Evolutionary conservation across 2,329 filamentous ascomycete species (phyloP).

Genomic region (Paecilomyces fulvus): DNA sequence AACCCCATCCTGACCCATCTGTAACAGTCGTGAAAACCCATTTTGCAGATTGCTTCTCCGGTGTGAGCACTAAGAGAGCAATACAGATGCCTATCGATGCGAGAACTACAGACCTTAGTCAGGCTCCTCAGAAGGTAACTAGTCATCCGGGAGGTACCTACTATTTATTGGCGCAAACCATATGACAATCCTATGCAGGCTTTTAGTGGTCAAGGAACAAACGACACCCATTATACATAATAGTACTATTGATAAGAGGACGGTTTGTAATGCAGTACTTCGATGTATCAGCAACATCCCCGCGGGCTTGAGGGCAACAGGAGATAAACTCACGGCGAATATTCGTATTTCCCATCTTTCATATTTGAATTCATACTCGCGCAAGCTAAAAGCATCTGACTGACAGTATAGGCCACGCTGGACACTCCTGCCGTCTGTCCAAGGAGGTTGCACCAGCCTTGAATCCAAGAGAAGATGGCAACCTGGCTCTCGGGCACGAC

Average conservation of each 20-base stretch:
- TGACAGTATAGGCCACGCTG: constrained; percentile 54
- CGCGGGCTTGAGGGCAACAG: constrained; percentile 1
- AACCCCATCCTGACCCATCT: constrained; percentile 56
- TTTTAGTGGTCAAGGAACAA: constrained; percentile 55
- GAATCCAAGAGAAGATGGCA: constrained; percentile 56
- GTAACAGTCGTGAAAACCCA: constrained; percentile 56
- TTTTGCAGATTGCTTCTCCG: constrained; percentile 48
- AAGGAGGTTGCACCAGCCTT: constrained; percentile 60
- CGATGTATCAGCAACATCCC: constrained; percentile 7
- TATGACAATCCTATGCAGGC: constrained; percentile 50
- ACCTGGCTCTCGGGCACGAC: constrained; percentile 54
- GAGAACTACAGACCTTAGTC: constrained; percentile 31
- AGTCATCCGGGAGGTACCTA: constrained; percentile 19
- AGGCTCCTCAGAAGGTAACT: not conserved
- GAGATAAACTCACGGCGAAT: constrained; percentile 44
- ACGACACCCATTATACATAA: constrained; percentile 50
- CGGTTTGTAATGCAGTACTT: constrained; percentile 51
- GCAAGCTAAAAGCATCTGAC: constrained; percentile 55
- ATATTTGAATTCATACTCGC: constrained; percentile 53
- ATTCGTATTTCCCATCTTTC: constrained; percentile 44
- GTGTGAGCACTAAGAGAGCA: constrained; percentile 49
- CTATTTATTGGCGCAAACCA: constrained; percentile 62
- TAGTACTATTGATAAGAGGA: constrained; percentile 48
- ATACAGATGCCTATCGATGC: constrained; percentile 55
- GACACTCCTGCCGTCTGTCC: constrained; percentile 57